These are phyloP conservation scores for Sindora glabra DNA, from an alignment of 306 rosid genomes.

Conservation along the genomic window DNA sequence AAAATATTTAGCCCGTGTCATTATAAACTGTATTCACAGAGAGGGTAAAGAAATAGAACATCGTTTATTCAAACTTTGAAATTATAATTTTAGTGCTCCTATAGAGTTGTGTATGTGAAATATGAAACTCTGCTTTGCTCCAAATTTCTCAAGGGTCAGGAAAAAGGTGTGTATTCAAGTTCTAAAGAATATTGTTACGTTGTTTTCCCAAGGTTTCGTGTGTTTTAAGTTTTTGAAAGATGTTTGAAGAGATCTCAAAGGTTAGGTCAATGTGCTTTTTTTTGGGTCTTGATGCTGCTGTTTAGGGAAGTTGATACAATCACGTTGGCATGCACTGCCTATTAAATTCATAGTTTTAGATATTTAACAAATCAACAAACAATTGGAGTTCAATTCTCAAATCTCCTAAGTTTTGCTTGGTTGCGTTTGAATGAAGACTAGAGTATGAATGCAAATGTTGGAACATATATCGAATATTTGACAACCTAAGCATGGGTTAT, in stretches of 20 bases:
- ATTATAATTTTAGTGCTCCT: no score
- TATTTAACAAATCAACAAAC: no score
- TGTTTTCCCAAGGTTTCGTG: slow-evolving; percentile 22
- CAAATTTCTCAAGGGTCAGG: not conserved
- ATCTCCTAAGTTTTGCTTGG: not conserved
- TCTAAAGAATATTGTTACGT: not conserved
- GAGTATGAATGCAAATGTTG: not conserved
- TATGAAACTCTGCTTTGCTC: no score
- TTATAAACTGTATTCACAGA: not conserved
- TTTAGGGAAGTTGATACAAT: no score
- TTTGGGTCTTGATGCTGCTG: no score
- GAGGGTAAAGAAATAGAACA: not conserved
- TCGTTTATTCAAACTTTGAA: no score
- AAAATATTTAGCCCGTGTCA: not conserved
- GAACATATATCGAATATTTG: not conserved
- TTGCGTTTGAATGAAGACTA: not conserved
- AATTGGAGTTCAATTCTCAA: no score
- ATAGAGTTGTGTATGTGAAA: no score
- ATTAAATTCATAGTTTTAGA: no score
- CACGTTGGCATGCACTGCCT: no score
- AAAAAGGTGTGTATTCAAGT: slow-evolving; percentile 7
- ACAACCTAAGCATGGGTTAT: slow-evolving; percentile 4
- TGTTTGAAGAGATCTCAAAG: not conserved
- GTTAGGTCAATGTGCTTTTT: no score
- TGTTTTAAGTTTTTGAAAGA: slow-evolving; percentile 1